Evolutionary conservation across 2,329 filamentous ascomycete genomes (phyloP), one percentile per base, ranked within the genome.

Genomic region (Aspergillus glaucus): DNA sequence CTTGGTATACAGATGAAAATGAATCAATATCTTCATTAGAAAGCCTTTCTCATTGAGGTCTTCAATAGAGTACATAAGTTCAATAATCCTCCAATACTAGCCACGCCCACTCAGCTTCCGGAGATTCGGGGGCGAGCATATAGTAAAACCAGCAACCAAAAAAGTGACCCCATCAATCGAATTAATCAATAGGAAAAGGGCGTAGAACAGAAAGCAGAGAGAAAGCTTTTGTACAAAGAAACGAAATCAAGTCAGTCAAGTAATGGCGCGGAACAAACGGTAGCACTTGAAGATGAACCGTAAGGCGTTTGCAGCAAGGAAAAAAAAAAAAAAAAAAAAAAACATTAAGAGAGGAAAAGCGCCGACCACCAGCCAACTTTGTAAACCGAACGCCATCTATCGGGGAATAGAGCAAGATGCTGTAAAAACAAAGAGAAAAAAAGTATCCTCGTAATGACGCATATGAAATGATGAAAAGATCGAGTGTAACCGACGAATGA

Each of bases 341-440:
- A 58, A 42, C 44, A 53, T 45, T 36, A 50, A 54, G 45, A 39
- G 44, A 30, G 32, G 41, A 36, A 26, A 59, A 60, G 64, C 63
- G 62, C 65, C 64, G 46, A 53, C 61, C 60, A 61, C 63, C 64
- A 52, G 48, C 58, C 56, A 53, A 59, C 53, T 56, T 53, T 62
- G 54, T 58, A 66, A 60, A 65, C 63, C 61, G 58, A 63, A 67
- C 67, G 63, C 65, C 63, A 64, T 68, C 64, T 67, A 68, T 70
- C 53, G 60, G 60, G 63, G 65, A 66, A 68, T 67, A 66, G 59
- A 59, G 48, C 62, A 57, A 53, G 43, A 55, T 44, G 48, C 50
- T 55, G 43, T 41, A 53, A 47, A 52, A 54, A 50, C 54, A 44
- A 46, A 57, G 58, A 53, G 50, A 52, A 57, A 57, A 57, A 59